phyloP scores from a whole-genome alignment of 31 red algal species.

The Pterothamnion heteromorphum region DNA sequence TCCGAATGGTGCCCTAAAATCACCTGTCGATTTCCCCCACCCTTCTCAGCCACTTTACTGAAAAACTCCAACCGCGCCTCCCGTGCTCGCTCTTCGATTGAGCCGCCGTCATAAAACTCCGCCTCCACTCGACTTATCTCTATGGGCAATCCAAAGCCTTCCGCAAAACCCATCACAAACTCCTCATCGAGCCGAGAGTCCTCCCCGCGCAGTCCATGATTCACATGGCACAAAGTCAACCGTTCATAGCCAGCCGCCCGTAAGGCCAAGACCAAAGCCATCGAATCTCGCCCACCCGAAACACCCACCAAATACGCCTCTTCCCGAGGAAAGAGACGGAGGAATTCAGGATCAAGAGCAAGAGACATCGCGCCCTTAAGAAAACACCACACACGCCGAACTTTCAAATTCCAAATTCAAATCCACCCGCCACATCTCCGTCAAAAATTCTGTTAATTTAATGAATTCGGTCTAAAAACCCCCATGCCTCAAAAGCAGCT shows the following conservation, averaged over 20 bases:
- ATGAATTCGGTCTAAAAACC: too few species aligned
- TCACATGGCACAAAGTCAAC: neutral
- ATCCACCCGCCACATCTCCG: too few species aligned
- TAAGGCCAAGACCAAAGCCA: neutral
- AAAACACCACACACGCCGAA: too few species aligned
- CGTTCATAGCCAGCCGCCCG: neutral
- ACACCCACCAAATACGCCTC: neutral
- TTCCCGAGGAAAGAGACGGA: too few species aligned
- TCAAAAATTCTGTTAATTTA: too few species aligned
- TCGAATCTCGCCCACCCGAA: neutral
- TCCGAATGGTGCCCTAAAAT: neutral
- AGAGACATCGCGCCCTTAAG: too few species aligned
- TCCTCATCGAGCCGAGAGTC: neutral
- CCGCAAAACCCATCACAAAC: neutral
- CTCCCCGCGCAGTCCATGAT: neutral
- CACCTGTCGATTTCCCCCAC: neutral
- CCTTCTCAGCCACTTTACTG: neutral
- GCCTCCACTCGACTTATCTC: neutral
- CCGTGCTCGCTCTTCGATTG: neutral
- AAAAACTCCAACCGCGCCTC: neutral
- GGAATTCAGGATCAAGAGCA: too few species aligned
- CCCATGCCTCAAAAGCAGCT: too few species aligned
- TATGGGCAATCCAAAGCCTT: neutral
- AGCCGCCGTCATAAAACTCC: neutral
- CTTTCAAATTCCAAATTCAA: too few species aligned